Conservation (phyloP, 2,329 filamentous ascomycete species). For the Diaporthe aspalathi region DNA sequence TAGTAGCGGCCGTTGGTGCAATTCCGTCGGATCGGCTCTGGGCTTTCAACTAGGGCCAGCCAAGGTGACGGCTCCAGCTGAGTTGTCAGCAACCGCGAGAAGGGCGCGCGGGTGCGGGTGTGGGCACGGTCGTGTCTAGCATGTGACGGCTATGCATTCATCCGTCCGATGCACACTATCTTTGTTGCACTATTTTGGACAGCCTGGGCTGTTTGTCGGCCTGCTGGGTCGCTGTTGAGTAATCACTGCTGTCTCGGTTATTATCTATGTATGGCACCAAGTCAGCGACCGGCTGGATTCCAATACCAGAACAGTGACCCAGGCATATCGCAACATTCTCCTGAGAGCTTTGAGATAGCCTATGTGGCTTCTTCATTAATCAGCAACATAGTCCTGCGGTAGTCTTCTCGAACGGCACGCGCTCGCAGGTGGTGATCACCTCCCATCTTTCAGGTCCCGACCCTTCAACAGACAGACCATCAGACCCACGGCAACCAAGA, state of each 20-base stretch:
- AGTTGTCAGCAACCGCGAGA: neutral
- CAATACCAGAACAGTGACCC: neutral
- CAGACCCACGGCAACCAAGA: neutral
- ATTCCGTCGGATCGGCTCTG: neutral
- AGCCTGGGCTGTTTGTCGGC: conserved; percentile 15
- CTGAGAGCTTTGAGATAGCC: neutral
- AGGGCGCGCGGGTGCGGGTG: no score
- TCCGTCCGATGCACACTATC: conserved; percentile 6
- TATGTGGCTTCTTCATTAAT: conserved; percentile 16
- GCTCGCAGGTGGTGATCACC: neutral
- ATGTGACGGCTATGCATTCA: neutral
- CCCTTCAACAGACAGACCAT: neutral
- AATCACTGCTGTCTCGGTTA: conserved; percentile 12
- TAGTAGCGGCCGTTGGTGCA: no score
- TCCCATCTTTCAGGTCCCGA: neutral
- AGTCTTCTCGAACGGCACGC: conserved; percentile 15
- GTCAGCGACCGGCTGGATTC: neutral
- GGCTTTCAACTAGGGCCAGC: no score
- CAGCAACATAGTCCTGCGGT: neutral
- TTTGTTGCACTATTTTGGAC: neutral
- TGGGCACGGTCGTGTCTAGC: neutral
- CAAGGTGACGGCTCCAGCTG: no score
- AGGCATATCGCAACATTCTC: neutral
- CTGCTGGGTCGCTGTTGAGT: conserved; percentile 19
- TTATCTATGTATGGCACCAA: neutral